Percentiles rank a stretch among this genome's conserved stretches.
phyloP scores from a whole-genome alignment of 371 early-diverging fungal genomes.

The Mycotypha africana region DNA sequence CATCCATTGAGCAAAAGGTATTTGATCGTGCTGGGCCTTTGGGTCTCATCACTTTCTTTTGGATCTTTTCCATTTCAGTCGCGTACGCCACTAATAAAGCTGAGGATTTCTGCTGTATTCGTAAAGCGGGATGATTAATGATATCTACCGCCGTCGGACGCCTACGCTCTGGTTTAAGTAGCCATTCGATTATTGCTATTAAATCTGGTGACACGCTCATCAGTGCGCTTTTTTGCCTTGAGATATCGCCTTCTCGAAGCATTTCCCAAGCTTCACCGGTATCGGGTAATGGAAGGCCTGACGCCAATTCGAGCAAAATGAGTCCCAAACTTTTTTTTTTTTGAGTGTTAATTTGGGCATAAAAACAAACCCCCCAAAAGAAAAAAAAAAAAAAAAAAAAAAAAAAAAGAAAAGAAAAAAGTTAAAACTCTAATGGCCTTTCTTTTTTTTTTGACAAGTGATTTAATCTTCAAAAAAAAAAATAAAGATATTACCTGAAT shows the following conservation, averaged over 20 bases:
- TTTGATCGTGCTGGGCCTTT: too few relatives aligned
- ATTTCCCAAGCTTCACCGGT: conserved; percentile 85
- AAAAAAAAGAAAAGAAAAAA: too few relatives aligned
- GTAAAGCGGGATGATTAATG: conserved; percentile 9
- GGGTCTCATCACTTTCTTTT: too few relatives aligned
- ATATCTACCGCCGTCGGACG: conserved; percentile 49
- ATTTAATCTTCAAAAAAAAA: too few relatives aligned
- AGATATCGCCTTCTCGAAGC: conserved; percentile 72
- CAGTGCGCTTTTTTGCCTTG: conserved; percentile 30
- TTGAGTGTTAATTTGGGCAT: too few relatives aligned
- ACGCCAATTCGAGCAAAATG: conserved; percentile 82
- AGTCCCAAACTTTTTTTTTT: conserved; percentile 84
- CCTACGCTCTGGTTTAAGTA: conserved; percentile 57
- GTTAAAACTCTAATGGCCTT: too few relatives aligned
- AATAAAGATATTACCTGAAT: conserved; percentile 83
- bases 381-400: too few relatives aligned
- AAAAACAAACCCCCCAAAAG: too few relatives aligned
- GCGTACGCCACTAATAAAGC: conserved; percentile 6
- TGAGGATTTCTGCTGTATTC: not conserved
- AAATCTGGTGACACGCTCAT: conserved; percentile 9
- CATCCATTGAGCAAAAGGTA: too few relatives aligned
- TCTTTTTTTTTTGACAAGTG: not conserved
- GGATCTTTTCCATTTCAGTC: conserved; percentile 1
- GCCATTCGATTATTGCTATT: conserved; percentile 49
- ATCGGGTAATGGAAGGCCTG: conserved; percentile 76